Base-by-base conservation (phyloP, 2,329 filamentous ascomycete species). In the Aspergillus fructus region DNA sequence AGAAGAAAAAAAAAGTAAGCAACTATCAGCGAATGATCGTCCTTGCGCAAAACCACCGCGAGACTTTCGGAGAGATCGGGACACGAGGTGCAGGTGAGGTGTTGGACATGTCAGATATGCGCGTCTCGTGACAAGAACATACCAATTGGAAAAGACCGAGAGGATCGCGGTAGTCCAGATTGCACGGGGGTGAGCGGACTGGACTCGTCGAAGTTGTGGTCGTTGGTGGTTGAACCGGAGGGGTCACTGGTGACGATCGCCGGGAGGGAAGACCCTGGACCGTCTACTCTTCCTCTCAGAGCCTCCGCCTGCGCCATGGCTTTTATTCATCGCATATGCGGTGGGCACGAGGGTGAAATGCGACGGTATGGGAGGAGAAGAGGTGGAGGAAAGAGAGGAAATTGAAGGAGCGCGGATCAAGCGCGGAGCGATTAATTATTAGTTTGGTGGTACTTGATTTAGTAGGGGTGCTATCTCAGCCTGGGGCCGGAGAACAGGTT, bases 221-320 rank as follows among this genome's bases (percentile, higher is more conserved):
- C 37, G 45, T 53, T 54, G 47, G 63, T 64, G 41, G 63, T 59
- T 47, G 62, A 61, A 45, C 62, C 59, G 43, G 53, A 61, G 24
- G 64, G 62, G 52, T 55, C 55, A 55, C 62, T 60, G 58, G 67
- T 70, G 50, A 64, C 53, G 57, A 64, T 66, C 41, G 65, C 61
- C 62, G 68, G 65, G 49, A 66, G 63, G 53, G 53, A 59, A 50
- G 59, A 60, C 37, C 59, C 54, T 53, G 52, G 58, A 56, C 50
- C 61, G 45, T 66, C 62, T 54, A 59, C 64, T 55, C 58, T 63
- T 60, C 60, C 64, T 55, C 59, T 64, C 62, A 61, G 67, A 66
- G 61, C 70, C 69, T 72, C 69, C 66, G 66, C 70, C 69, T 72
- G 68, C 66, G 66, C 66, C 70, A 74, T 73, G 49, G 55, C 64